Base-by-base conservation (phyloP, 1,284 basidiomycete species). In the Mycena sp. region DNA sequence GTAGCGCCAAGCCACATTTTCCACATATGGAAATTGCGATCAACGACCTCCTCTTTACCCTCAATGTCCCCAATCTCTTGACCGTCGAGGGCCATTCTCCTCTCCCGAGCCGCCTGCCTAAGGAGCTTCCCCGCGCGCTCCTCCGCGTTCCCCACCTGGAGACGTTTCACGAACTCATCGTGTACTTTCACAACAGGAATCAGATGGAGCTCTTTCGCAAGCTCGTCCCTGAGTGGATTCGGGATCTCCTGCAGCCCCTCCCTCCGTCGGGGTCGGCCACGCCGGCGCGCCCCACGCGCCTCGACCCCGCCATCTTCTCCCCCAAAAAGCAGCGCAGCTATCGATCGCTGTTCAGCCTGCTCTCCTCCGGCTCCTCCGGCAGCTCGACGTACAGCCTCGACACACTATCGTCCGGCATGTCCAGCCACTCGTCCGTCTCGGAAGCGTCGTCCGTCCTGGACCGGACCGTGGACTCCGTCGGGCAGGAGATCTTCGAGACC, bases 101-200 rank as follows among this genome's bases (percentile, higher is more conserved):
- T 16, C 70, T 81, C 14, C 79, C 80, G 3, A 71, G 61, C 10
- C 72, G 77, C 25, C 63, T 75, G 19, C 72, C 73, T 41, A 71
- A 75, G 23, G 74, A 77, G 49, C 73, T 81, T 11, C 76, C 78
- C 10, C 71, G 73, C 11, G 76, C 78, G 2, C 56, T 74, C 11
- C 55, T 81, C 61, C 61, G 56, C 12, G 75, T 80, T 10, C 77
- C 76, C 0, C 70, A 76, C 55, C 64, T 80, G 25, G 68, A 74
- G n/a, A 76, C 76, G 2, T 78, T 80, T 67, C 72, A 71, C 2
- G 76, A 76, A 54, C 63, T 80, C 35, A 68, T 81, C 41, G 70
- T 76, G 6, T 81, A 77, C 53, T 58, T 81, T 9, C 80, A 81
- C 63, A 80, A 76, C 7, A 72, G 74, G 59, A 78, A 81, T 63